phyloP scores from a whole-genome alignment of 768 basidiomycete genomes.

The Psilocybe subaeruginosa region DNA sequence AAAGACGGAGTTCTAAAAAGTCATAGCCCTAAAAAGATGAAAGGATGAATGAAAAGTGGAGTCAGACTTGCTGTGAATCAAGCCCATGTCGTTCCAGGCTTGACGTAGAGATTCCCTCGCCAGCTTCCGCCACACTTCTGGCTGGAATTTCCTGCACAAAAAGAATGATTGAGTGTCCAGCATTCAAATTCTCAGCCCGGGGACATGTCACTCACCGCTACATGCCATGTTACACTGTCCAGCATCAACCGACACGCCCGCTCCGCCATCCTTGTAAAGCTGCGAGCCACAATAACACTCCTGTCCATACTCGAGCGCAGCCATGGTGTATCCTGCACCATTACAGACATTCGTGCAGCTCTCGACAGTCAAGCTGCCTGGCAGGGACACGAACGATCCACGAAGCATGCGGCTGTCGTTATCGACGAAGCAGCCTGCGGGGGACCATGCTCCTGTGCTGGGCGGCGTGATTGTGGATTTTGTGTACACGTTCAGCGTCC shows the following conservation, averaged over 20 bases:
- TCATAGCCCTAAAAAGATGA: not conserved
- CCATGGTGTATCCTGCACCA: constrained; percentile 30
- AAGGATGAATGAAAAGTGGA: not conserved
- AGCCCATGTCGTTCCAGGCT: constrained; percentile 20
- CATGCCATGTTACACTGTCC: constrained; percentile 34
- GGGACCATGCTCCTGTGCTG: constrained; percentile 25
- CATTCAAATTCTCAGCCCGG: not conserved
- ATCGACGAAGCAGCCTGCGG: constrained; percentile 36
- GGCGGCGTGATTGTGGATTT: constrained; percentile 9
- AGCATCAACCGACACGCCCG: constrained; percentile 20
- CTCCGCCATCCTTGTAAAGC: constrained; percentile 24
- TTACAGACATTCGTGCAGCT: constrained; percentile 31
- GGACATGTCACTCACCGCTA: constrained; percentile 27
- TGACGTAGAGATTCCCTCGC: constrained; percentile 32
- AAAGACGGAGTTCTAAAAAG: not conserved
- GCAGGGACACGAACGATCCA: constrained; percentile 16
- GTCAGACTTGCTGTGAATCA: not conserved
- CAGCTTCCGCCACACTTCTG: constrained; percentile 38
- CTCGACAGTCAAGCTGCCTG: constrained; percentile 31
- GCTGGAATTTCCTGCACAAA: constrained; percentile 27
- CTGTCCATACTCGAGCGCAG: constrained; percentile 35
- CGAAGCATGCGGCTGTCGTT: constrained; percentile 31
- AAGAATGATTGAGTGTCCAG: not conserved
- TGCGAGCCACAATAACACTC: constrained; percentile 39
- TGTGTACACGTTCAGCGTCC: constrained; percentile 34